phyloP scores from a whole-genome alignment of 2,329 filamentous ascomycete genomes.

The Stemphylium vesicarium region DNA sequence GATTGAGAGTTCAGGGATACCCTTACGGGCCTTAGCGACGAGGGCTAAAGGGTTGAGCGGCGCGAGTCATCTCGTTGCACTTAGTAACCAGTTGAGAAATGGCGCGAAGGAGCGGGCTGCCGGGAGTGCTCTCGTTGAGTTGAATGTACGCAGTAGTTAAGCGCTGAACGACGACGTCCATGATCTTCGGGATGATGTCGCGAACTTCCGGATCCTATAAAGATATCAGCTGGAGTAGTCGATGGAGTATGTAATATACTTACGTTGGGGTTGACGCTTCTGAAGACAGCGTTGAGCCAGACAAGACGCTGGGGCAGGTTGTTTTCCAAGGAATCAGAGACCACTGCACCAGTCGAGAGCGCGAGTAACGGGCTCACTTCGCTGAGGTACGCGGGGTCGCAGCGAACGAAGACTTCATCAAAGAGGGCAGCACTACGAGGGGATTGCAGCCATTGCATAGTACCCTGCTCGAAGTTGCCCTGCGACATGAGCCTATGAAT shows the following conservation, averaged over 20 bases:
- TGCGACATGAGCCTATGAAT: slow-evolving; percentile 69
- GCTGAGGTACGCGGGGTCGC: slow-evolving; percentile 63
- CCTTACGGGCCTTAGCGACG: slow-evolving; percentile 15
- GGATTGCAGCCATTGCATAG: slow-evolving; percentile 67
- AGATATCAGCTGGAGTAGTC: slow-evolving; percentile 20
- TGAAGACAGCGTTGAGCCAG: slow-evolving; percentile 65
- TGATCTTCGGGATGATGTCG: slow-evolving; percentile 64
- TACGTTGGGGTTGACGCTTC: slow-evolving; percentile 61
- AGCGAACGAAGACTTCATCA: slow-evolving; percentile 64
- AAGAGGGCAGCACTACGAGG: slow-evolving; percentile 65
- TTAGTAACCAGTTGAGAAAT: slow-evolving; percentile 55
- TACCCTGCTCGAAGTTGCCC: slow-evolving; percentile 57
- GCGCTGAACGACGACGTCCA: slow-evolving; percentile 64
- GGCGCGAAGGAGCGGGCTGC: slow-evolving; percentile 59
- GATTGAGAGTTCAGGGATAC: neutral
- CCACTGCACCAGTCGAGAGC: slow-evolving; percentile 67
- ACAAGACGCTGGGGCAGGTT: slow-evolving; percentile 61
- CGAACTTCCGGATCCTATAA: slow-evolving; percentile 60
- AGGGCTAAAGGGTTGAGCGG: slow-evolving; percentile 22
- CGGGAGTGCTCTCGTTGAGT: slow-evolving; percentile 59
- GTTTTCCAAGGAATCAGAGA: slow-evolving; percentile 62
- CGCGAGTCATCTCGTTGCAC: slow-evolving; percentile 43
- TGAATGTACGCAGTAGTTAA: slow-evolving; percentile 64
- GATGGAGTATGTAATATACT: slow-evolving; percentile 26
- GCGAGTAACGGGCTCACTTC: slow-evolving; percentile 63